These are phyloP conservation scores for Kodamaea sp. DNA, from an alignment of 1,139 yeast genomes.

Conservation along the genomic window DNA sequence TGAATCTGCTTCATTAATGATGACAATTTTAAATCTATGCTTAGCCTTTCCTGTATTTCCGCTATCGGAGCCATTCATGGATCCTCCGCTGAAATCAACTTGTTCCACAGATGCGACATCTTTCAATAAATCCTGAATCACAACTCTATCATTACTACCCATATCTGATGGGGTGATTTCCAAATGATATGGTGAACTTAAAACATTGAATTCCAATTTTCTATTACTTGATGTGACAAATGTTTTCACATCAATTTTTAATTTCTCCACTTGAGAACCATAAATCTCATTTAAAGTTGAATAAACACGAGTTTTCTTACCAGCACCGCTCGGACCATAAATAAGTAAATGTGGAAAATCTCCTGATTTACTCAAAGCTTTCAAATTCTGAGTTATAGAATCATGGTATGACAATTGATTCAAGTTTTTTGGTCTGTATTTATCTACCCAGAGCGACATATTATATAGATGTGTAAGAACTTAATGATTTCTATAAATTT, in stretches of 20 bases:
- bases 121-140: slow-evolving; percentile 87
- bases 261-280: slow-evolving; percentile 74
- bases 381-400: slow-evolving; percentile 58
- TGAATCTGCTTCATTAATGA: slow-evolving; percentile 92
- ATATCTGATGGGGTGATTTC: slow-evolving; percentile 97
- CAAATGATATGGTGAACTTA: slow-evolving; percentile 83
- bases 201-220: slow-evolving; percentile 85
- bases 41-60: slow-evolving; percentile 23
- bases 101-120: slow-evolving; percentile 96
- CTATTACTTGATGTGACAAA: slow-evolving; percentile 69
- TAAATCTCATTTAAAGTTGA: slow-evolving; percentile 76
- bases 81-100: slow-evolving; percentile 61
- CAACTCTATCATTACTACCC: slow-evolving; percentile 93
- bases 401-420: slow-evolving; percentile 64
- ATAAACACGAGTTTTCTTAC: slow-evolving; percentile 91
- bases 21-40: slow-evolving; percentile 85
- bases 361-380: slow-evolving; percentile 65
- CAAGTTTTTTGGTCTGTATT: slow-evolving; percentile 75
- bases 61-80: slow-evolving; percentile 11
- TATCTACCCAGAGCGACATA: slow-evolving; percentile 97
- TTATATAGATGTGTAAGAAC: neutral
- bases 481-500: neutral
- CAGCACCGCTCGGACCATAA: slow-evolving; percentile 96
- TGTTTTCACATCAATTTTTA: slow-evolving; percentile 86
- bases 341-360: slow-evolving; percentile 91